phyloP scores from a whole-genome alignment of 139 green algal species.

The Chlorokybus atmophyticus region DNA sequence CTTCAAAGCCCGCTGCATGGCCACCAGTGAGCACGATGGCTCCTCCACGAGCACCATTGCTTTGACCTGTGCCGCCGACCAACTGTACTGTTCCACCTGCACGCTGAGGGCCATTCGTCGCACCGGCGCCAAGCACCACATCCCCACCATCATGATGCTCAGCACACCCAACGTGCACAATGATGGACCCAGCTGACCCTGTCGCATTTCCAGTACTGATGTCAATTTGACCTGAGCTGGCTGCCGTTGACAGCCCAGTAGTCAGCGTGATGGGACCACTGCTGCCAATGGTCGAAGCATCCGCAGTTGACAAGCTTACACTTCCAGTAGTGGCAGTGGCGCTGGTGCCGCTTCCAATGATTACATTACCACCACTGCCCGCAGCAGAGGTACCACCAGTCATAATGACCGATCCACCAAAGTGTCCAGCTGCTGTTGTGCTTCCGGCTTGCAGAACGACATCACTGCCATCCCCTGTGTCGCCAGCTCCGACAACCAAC shows the following conservation, averaged over 20 bases:
- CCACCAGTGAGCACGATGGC: not conserved
- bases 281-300: not conserved
- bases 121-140: not conserved
- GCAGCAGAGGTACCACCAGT: too few species aligned
- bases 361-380: not conserved
- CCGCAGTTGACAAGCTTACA: not conserved
- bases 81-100: not conserved
- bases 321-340: not conserved
- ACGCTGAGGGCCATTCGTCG: not conserved
- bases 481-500: too few species aligned
- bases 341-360: not conserved
- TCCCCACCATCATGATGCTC: slow-evolving; percentile 7
- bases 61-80: not conserved
- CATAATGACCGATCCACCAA: too few species aligned
- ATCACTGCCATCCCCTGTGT: too few species aligned
- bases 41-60: not conserved
- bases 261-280: not conserved
- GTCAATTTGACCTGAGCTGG: too few species aligned
- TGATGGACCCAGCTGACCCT: not conserved
- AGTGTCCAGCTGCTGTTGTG: too few species aligned
- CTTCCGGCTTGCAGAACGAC: too few species aligned
- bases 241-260: not conserved
- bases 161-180: not conserved
- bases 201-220: too few species aligned
- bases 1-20: not conserved